Conservation (phyloP, 2,329 filamentous ascomycete genomes). For the Hypoxylon sp. region DNA sequence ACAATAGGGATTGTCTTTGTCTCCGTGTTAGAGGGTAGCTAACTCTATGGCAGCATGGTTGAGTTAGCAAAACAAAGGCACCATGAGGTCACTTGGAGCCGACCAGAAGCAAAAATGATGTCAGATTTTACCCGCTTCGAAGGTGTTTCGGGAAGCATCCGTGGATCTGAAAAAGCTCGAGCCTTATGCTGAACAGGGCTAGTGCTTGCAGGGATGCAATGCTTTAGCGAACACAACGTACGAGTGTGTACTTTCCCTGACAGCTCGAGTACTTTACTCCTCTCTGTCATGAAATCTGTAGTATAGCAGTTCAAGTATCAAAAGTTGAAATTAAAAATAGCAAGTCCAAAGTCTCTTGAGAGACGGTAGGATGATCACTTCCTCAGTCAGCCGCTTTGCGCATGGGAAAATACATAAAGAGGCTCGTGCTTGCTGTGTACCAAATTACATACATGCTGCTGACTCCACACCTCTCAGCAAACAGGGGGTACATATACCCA, state of each 20-base stretch:
- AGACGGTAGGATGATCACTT: conserved; percentile 39
- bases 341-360: conserved; percentile 13
- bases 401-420: too few species aligned
- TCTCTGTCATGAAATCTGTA: background rate
- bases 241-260: conserved; percentile 16
- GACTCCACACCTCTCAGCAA: conserved; percentile 3
- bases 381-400: conserved; percentile 13
- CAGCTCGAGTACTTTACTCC: background rate
- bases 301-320: background rate
- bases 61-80: conserved; percentile 28
- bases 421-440: conserved; percentile 36
- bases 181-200: conserved; percentile 28
- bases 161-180: conserved; percentile 30
- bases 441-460: conserved; percentile 9
- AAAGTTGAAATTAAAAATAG: conserved; percentile 1
- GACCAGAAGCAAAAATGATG: conserved; percentile 35
- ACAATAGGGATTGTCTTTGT: conserved; percentile 5
- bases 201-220: conserved; percentile 8
- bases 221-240: conserved; percentile 24
- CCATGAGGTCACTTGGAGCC: conserved; percentile 44
- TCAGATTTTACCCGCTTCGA: conserved; percentile 30
- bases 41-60: conserved; percentile 4
- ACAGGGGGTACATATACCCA: conserved; percentile 11
- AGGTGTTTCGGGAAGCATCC: conserved; percentile 38
- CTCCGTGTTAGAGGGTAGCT: background rate